Conservation (phyloP, 139 green algal species). For the Dunaliella primolecta region DNA sequence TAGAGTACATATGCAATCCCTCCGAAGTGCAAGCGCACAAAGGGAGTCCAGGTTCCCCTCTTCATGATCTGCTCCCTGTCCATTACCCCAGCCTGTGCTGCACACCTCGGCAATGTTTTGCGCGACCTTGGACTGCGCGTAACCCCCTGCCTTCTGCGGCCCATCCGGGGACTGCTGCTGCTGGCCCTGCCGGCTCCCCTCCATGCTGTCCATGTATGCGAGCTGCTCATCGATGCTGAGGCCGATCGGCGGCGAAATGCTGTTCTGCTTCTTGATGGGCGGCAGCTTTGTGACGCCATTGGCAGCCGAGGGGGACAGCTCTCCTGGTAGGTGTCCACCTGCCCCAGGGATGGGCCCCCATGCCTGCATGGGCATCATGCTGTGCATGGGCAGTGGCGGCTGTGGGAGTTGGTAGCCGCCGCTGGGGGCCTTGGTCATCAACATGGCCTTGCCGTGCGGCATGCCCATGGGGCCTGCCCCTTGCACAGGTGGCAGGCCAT, state of each 20-base stretch:
- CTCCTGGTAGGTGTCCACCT: neutral
- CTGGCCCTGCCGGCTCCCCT: neutral
- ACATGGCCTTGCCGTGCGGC: neutral
- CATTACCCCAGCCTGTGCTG: neutral
- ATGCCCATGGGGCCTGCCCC: neutral
- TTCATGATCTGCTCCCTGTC: neutral
- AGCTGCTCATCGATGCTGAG: constrained; percentile 1
- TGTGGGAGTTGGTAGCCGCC: neutral
- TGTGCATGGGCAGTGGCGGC: neutral
- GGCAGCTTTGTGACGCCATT: neutral
- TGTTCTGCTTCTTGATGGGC: constrained; percentile 11
- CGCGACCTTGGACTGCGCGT: constrained; percentile 25
- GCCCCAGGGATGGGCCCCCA: neutral
- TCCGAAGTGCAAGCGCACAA: neutral
- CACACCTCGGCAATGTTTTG: constrained; percentile 14
- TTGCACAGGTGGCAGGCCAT: neutral
- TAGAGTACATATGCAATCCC: neutral
- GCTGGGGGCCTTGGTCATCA: neutral
- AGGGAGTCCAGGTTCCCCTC: neutral
- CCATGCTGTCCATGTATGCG: neutral
- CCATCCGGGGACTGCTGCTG: neutral
- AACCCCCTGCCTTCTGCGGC: neutral
- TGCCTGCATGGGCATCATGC: constrained; percentile 6
- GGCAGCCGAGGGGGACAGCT: neutral
- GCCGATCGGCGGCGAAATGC: neutral